Percentiles rank a stretch among this genome's conserved stretches.
phyloP scores from a whole-genome alignment of 2,329 filamentous ascomycete species.

The Calonectria ilicicola region DNA sequence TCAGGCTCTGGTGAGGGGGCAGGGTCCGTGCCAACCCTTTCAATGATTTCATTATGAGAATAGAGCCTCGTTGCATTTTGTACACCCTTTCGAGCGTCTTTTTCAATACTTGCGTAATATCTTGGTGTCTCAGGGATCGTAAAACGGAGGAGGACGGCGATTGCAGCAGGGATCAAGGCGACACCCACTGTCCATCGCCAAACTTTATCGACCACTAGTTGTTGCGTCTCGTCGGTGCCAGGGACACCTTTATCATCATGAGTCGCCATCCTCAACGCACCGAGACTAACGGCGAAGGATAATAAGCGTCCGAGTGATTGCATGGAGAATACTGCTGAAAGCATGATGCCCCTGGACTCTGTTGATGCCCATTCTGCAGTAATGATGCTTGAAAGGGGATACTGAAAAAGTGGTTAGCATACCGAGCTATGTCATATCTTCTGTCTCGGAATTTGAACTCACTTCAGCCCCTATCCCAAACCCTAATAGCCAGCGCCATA shows the following conservation, averaged over 20 bases:
- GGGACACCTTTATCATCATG: not conserved
- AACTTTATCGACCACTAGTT: not conserved
- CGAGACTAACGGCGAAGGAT: not conserved
- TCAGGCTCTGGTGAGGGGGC: not conserved
- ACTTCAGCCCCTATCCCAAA: slow-evolving; percentile 29
- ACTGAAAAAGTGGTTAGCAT: not conserved
- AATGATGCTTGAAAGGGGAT: slow-evolving; percentile 1
- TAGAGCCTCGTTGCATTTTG: slow-evolving; percentile 4
- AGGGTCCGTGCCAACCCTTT: not conserved
- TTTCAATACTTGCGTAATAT: not conserved
- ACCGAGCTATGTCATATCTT: not conserved
- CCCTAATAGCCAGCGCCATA: slow-evolving; percentile 24
- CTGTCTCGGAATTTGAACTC: not conserved
- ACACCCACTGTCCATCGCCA: slow-evolving; percentile 4
- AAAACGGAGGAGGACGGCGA: not conserved
- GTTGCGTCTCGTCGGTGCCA: not conserved
- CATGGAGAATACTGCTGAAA: slow-evolving; percentile 8
- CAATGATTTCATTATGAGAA: not conserved
- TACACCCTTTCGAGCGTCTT: not conserved
- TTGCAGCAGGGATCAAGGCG: not conserved
- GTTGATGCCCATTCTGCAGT: slow-evolving; percentile 19
- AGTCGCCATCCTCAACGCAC: not conserved
- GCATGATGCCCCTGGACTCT: slow-evolving; percentile 8
- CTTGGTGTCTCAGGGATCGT: not conserved
- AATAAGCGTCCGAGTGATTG: not conserved